phyloP scores from a whole-genome alignment of 2,329 filamentous ascomycete species.

The Scopulariopsis brevicaulis region DNA sequence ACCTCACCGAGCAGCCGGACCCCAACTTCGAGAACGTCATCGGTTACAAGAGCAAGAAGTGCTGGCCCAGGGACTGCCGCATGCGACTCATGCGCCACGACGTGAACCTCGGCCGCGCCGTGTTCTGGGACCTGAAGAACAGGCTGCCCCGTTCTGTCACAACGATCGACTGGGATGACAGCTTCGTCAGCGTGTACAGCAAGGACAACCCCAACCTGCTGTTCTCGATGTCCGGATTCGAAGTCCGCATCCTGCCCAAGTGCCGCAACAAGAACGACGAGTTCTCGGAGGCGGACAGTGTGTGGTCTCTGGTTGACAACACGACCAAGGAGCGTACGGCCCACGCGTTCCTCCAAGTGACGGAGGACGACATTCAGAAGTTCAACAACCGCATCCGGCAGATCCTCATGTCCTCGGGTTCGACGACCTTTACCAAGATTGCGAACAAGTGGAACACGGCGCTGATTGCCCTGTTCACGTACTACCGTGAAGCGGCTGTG shows the following conservation, averaged over 20 bases:
- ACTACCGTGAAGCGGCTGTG: slow-evolving; percentile 94
- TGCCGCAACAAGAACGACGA: slow-evolving; percentile 91
- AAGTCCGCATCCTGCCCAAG: slow-evolving; percentile 93
- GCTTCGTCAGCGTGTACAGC: slow-evolving; percentile 96
- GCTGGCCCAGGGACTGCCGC: slow-evolving; percentile 93
- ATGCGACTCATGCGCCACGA: slow-evolving; percentile 99
- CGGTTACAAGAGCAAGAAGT: slow-evolving; percentile 98
- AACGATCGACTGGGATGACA: slow-evolving; percentile 98
- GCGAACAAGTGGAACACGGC: slow-evolving; percentile 99
- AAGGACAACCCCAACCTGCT: slow-evolving; percentile 93
- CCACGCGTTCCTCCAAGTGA: slow-evolving; percentile 94
- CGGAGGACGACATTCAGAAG: slow-evolving; percentile 94
- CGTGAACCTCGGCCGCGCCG: slow-evolving; percentile 91
- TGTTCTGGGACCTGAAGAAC: slow-evolving; percentile 99
- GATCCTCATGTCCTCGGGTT: slow-evolving; percentile 98
- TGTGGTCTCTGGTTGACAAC: slow-evolving; percentile 96
- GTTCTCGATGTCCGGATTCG: slow-evolving; percentile 97
- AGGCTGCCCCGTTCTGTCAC: slow-evolving; percentile 87
- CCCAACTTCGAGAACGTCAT: slow-evolving; percentile 99
- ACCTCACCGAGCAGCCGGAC: slow-evolving; percentile 95
- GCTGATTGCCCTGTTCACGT: slow-evolving; percentile 92
- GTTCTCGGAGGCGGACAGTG: slow-evolving; percentile 94
- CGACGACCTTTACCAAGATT: slow-evolving; percentile 98
- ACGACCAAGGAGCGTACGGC: slow-evolving; percentile 94
- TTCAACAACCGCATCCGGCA: slow-evolving; percentile 99